A percentile compares a stretch with the other conserved stretches of the same genome.
These are phyloP conservation scores for Picochlorum costavermella DNA, from an alignment of 139 green algal species.

Conservation along the genomic window DNA sequence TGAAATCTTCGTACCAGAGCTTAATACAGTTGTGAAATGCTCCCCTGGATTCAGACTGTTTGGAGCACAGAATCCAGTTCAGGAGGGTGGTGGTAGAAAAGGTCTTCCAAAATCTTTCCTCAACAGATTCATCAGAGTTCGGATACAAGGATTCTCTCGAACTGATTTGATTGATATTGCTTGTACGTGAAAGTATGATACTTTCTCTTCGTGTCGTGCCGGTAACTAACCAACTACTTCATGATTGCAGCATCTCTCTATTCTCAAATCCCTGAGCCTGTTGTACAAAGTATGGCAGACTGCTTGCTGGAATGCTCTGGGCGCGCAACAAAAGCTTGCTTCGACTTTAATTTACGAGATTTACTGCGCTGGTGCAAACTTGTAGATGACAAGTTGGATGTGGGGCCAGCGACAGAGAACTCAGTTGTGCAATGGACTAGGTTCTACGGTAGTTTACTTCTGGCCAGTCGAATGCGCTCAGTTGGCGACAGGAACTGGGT, in stretches of 20 bases:
- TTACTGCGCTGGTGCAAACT: conserved; percentile 93
- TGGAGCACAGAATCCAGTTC: conserved; percentile 80
- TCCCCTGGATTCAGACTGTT: conserved; percentile 79
- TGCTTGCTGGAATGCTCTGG: neutral
- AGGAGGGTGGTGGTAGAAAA: conserved; percentile 91
- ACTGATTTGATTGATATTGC: conserved; percentile 76
- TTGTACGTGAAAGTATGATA: neutral
- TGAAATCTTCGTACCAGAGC: conserved; percentile 93
- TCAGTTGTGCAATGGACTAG: no score
- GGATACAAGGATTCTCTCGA: conserved; percentile 68
- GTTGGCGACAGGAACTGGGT: no score
- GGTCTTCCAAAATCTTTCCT: conserved; percentile 94
- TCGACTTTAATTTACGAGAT: conserved; percentile 99
- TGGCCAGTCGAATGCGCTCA: no score
- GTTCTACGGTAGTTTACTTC: no score
- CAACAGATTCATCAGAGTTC: conserved; percentile 92
- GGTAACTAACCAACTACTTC: no score
- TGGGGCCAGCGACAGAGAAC: no score
- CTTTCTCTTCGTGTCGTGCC: neutral
- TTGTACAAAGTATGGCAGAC: no score
- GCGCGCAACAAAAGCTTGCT: conserved; percentile 25
- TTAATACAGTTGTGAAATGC: conserved; percentile 58
- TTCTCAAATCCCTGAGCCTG: conserved; percentile 44
- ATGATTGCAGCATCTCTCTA: conserved; percentile 38
- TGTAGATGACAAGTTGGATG: conserved; percentile 6